phyloP scores from a whole-genome alignment of 768 basidiomycete species.

The Erythrobasidium yunnanense region DNA sequence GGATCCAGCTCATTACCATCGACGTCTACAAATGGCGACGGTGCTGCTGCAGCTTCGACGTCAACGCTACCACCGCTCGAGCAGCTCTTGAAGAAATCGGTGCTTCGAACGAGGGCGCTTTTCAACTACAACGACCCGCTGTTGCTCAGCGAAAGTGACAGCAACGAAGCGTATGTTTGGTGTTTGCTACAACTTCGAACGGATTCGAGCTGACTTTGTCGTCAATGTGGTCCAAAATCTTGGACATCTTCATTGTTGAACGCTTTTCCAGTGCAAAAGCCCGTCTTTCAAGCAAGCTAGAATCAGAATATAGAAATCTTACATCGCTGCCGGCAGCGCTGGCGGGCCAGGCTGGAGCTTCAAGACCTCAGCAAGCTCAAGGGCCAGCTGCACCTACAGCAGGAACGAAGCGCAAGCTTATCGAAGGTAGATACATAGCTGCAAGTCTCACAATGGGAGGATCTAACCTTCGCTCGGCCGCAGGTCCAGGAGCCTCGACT shows the following conservation, averaged over 20 bases:
- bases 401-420: slow-evolving; percentile 27
- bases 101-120: slow-evolving; percentile 33
- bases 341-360: slow-evolving; percentile 67
- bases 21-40: background rate
- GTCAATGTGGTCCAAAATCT: too few species aligned
- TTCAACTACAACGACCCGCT: slow-evolving; percentile 28
- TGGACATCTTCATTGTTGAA: too few species aligned
- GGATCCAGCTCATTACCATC: background rate
- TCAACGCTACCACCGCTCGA: slow-evolving; percentile 33
- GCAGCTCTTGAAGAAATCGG: slow-evolving; percentile 28
- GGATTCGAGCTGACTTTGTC: too few species aligned
- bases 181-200: too few species aligned
- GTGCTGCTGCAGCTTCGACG: background rate
- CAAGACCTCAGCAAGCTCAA: slow-evolving; percentile 57
- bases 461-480: too few species aligned
- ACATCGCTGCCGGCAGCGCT: slow-evolving; percentile 73
- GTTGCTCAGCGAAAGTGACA: slow-evolving; percentile 8
- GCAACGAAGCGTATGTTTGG: background rate
- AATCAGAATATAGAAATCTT: slow-evolving; percentile 77
- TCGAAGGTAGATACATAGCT: slow-evolving; percentile 36
- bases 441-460: too few species aligned
- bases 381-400: slow-evolving; percentile 4
- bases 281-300: slow-evolving; percentile 70
- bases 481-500: slow-evolving; percentile 41
- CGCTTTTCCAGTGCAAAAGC: slow-evolving; percentile 9